These are phyloP conservation scores for Mycena vitilis DNA, from an alignment of 768 basidiomycete genomes.

Conservation along the genomic window DNA sequence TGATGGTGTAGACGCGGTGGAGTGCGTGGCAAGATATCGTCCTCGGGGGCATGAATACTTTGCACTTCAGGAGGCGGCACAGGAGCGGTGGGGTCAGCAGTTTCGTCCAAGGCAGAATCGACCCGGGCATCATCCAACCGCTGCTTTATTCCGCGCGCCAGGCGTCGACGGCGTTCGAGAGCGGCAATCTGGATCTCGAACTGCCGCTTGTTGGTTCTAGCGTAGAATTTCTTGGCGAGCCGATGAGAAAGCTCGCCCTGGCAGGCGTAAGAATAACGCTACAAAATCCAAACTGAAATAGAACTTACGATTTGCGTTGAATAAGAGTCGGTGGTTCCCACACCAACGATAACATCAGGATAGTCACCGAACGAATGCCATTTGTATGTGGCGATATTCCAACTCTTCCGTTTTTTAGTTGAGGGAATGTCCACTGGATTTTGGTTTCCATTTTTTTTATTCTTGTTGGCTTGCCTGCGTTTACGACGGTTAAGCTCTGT, in stretches of 20 bases:
- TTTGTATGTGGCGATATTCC: too few relatives aligned
- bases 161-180: constrained; percentile 8
- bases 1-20: constrained; percentile 21
- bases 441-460: not conserved
- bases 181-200: constrained; percentile 38
- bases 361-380: too few relatives aligned
- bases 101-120: not conserved
- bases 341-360: too few relatives aligned
- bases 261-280: not conserved
- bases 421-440: too few relatives aligned
- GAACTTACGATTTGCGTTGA: constrained; percentile 39
- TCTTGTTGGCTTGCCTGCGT: constrained; percentile 5
- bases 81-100: too few relatives aligned
- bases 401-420: too few relatives aligned
- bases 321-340: too few relatives aligned
- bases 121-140: not conserved
- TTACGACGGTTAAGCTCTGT: constrained; percentile 30
- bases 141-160: not conserved
- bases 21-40: not conserved
- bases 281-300: not conserved
- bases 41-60: not conserved
- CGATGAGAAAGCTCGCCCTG: constrained; percentile 50
- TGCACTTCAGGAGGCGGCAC: too few relatives aligned
- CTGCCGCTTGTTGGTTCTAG: constrained; percentile 41
- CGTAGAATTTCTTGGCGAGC: constrained; percentile 43